Percentiles rank a stretch among this genome's conserved stretches.
Conservation (phyloP, 495 filamentous ascomycete genomes). For the Echria macrotheca region DNA sequence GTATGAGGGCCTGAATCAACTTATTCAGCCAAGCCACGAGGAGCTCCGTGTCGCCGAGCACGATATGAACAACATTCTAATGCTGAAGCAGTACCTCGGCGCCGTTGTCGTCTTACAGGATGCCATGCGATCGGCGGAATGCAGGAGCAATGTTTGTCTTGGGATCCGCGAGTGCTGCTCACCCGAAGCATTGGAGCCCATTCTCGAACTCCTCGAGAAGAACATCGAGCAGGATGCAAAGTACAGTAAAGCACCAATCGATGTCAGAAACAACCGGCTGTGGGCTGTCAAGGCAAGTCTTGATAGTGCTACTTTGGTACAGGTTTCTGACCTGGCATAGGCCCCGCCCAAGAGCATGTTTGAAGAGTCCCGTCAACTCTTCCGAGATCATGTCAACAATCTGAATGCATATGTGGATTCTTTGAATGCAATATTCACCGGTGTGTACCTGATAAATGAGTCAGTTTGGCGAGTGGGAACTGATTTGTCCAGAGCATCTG, state of each 20-base stretch:
- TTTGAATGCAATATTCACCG: slow-evolving; percentile 1
- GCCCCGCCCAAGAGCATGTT: slow-evolving; percentile 40
- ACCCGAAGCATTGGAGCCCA: slow-evolving; percentile 50
- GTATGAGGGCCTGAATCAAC: slow-evolving; percentile 28
- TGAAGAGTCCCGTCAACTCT: background rate
- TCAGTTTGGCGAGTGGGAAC: too few species aligned
- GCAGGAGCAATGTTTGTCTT: slow-evolving; percentile 49
- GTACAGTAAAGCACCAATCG: slow-evolving; percentile 74
- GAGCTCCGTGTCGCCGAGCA: slow-evolving; percentile 20
- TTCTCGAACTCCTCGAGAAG: slow-evolving; percentile 59
- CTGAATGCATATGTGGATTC: slow-evolving; percentile 1
- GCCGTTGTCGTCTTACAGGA: slow-evolving; percentile 63
- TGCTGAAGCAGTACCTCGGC: slow-evolving; percentile 58
- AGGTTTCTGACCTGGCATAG: background rate
- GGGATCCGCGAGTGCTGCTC: slow-evolving; percentile 65
- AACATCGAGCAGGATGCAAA: slow-evolving; percentile 77
- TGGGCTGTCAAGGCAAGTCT: slow-evolving; percentile 76
- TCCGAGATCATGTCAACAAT: background rate
- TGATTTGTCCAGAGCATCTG: slow-evolving; percentile 14
- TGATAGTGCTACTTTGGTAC: too few species aligned
- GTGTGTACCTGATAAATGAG: too few species aligned
- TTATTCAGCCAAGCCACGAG: slow-evolving; percentile 45
- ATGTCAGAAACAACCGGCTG: slow-evolving; percentile 83
- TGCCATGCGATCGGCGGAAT: slow-evolving; percentile 60
- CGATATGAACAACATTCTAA: slow-evolving; percentile 24